Evolutionary conservation across 2,329 filamentous ascomycete species (phyloP).

Genomic region (Aspergillus vadensis): DNA sequence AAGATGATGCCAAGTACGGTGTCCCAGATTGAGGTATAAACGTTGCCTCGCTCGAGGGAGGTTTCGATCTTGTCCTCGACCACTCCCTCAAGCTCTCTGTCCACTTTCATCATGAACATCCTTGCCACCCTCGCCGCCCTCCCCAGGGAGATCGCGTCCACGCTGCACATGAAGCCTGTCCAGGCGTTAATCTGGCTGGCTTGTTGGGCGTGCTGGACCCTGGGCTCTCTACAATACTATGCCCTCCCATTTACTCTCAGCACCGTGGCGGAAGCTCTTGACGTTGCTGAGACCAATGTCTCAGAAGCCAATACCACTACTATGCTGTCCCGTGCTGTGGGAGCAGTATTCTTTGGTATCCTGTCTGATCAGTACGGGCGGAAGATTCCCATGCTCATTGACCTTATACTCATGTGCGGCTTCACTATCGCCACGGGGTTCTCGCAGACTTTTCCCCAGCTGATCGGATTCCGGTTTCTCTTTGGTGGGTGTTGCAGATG

Average conservation of each 20-base stretch:
- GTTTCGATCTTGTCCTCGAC: background rate
- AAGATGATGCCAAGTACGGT: background rate
- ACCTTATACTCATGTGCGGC: background rate
- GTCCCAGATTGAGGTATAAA: background rate
- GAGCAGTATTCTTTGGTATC: background rate
- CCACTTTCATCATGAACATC: background rate
- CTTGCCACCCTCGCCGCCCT: background rate
- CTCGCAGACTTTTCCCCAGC: background rate
- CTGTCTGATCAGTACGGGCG: conserved; percentile 1
- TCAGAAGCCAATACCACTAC: background rate
- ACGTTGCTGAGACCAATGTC: background rate
- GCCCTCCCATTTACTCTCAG: background rate
- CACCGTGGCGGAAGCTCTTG: background rate
- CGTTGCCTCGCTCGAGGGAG: background rate
- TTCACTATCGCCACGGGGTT: background rate
- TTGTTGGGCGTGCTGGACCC: background rate
- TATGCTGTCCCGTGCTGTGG: background rate
- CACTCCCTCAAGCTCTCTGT: background rate
- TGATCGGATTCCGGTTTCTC: background rate
- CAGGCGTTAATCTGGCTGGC: conserved; percentile 1
- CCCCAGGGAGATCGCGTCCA: background rate
- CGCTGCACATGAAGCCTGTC: background rate
- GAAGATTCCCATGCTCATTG: conserved; percentile 1
- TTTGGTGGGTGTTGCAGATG: background rate
- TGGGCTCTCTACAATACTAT: conserved; percentile 1